phyloP scores from a whole-genome alignment of 495 filamentous ascomycete genomes.

The Amphirosellinia nigrospora region DNA sequence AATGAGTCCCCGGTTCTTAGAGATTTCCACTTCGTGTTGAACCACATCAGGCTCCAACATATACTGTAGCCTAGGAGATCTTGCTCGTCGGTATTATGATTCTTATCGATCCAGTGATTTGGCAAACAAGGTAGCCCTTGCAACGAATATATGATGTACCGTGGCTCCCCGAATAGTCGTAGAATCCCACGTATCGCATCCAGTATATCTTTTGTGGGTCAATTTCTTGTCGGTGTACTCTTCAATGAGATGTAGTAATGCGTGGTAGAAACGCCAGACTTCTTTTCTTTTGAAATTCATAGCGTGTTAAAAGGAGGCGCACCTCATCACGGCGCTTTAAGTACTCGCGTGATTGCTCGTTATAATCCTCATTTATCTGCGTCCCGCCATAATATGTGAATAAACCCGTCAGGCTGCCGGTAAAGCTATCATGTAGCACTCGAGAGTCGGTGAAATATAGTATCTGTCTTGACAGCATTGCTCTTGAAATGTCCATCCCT shows the following conservation, averaged over 20 bases:
- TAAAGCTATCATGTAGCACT: background rate
- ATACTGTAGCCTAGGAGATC: too few relatives aligned
- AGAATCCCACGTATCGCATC: background rate
- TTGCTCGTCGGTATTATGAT: too few relatives aligned
- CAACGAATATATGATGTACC: too few relatives aligned
- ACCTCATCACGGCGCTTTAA: too few relatives aligned
- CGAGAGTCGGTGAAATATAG: background rate
- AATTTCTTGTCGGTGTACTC: background rate
- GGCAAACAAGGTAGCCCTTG: too few relatives aligned
- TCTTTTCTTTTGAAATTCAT: background rate
- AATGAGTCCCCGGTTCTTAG: background rate
- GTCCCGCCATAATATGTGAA: background rate
- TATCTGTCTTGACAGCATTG: background rate
- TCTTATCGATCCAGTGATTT: too few relatives aligned
- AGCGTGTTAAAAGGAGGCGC: background rate
- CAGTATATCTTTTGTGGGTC: background rate
- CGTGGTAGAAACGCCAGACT: background rate
- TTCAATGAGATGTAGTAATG: background rate
- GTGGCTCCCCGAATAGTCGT: background rate
- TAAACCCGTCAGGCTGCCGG: background rate
- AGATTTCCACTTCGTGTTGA: background rate
- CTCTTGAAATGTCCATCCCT: background rate
- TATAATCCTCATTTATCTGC: too few relatives aligned
- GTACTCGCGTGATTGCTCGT: too few relatives aligned
- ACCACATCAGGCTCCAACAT: background rate